Percentiles rank a stretch among this genome's conserved stretches.
phyloP scores from a whole-genome alignment of 2,329 filamentous ascomycete species.

The Neurospora crassa region DNA sequence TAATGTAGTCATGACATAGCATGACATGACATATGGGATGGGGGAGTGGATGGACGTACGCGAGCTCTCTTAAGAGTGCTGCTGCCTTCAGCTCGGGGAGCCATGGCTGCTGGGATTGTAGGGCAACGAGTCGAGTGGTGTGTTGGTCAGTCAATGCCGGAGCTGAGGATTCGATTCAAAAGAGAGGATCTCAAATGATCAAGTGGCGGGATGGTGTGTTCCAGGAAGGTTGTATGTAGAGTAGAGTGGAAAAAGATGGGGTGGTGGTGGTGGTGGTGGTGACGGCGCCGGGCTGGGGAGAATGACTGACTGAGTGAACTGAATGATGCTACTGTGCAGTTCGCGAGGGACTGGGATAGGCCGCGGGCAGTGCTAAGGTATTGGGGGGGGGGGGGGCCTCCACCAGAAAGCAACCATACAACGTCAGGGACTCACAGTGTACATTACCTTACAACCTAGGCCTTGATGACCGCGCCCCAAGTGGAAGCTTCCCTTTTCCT shows the following conservation, averaged over 20 bases:
- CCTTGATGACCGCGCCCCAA: neutral
- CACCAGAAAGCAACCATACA: neutral
- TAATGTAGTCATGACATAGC: neutral
- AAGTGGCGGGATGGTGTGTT: conserved; percentile 3
- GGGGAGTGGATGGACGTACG: conserved; percentile 38
- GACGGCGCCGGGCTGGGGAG: neutral
- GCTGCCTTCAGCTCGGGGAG: conserved; percentile 56
- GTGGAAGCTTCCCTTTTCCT: neutral
- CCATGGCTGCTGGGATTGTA: conserved; percentile 22
- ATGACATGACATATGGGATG: neutral
- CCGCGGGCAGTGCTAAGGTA: neutral
- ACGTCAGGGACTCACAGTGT: neutral
- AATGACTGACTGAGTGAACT: neutral
- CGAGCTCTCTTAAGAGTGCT: conserved; percentile 76
- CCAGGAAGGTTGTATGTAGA: neutral
- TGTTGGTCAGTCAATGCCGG: neutral
- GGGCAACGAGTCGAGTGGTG: conserved; percentile 14
- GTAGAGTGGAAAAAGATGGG: neutral
- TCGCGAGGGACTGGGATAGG: neutral
- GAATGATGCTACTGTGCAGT: neutral
- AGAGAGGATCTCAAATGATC: neutral
- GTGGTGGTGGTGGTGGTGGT: neutral
- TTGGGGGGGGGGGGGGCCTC: neutral
- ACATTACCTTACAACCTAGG: neutral
- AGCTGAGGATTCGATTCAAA: conserved; percentile 3